Evolutionary conservation across 2,329 filamentous ascomycete genomes (phyloP).

Genomic region (Exophiala sp.): DNA sequence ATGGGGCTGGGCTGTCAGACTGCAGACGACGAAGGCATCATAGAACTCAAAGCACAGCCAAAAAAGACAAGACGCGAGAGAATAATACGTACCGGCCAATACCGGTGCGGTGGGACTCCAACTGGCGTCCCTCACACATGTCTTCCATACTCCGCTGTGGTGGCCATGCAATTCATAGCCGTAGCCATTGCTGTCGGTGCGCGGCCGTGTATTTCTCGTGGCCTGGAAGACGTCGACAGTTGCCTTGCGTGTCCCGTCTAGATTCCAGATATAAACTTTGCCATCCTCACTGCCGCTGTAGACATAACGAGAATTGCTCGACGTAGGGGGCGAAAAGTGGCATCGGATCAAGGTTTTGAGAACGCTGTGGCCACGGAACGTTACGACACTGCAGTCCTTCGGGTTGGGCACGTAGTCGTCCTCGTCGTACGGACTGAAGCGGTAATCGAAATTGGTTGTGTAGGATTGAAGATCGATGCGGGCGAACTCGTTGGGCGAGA

Average conservation of each 20-base stretch:
- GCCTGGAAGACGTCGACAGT: constrained; percentile 70
- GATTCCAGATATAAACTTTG: constrained; percentile 83
- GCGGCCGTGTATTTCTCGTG: constrained; percentile 58
- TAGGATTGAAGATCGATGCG: constrained; percentile 48
- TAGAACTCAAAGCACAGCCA: too few species aligned
- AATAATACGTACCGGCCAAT: constrained; percentile 56
- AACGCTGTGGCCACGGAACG: constrained; percentile 84
- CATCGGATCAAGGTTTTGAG: constrained; percentile 87
- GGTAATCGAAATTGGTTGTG: constrained; percentile 59
- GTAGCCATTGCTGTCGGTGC: constrained; percentile 52
- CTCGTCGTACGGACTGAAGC: constrained; percentile 48
- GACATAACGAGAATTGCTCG: constrained; percentile 84
- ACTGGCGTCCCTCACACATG: constrained; percentile 78
- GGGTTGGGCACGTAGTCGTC: constrained; percentile 60
- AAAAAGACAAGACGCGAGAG: too few species aligned
- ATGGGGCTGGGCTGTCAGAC: too few species aligned
- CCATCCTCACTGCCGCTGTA: constrained; percentile 89
- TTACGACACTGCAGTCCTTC: constrained; percentile 85
- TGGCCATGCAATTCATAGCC: constrained; percentile 45
- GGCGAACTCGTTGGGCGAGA: constrained; percentile 57
- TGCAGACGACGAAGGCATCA: too few species aligned
- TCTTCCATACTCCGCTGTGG: constrained; percentile 54
- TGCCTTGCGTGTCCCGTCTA: constrained; percentile 77
- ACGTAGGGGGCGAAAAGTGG: constrained; percentile 83
- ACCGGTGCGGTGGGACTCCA: constrained; percentile 85